These are phyloP conservation scores for Myxozyma melibiosi DNA, from an alignment of 805 yeast species.

Conservation along the genomic window DNA sequence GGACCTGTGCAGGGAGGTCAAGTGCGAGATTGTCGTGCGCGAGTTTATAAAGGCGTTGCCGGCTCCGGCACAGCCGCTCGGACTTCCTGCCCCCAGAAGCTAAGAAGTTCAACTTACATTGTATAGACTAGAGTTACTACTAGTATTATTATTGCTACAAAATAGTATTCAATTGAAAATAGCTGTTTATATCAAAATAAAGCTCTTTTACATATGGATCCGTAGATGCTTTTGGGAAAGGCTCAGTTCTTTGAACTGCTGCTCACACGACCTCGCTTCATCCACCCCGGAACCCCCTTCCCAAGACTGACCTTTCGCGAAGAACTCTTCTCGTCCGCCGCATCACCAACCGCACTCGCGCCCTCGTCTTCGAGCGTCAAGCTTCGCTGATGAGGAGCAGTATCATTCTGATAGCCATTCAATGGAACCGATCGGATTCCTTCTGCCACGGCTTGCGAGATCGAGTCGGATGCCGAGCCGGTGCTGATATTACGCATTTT, in stretches of 20 bases:
- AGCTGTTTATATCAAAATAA: too few species aligned
- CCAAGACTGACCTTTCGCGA: constrained; percentile 13
- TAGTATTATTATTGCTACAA: too few species aligned
- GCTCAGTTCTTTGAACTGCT: not conserved
- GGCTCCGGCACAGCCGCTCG: constrained; percentile 15
- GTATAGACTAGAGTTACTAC: too few species aligned
- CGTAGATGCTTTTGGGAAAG: not conserved
- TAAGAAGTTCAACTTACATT: not conserved
- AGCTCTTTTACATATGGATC: too few species aligned
- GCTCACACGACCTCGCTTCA: constrained; percentile 3
- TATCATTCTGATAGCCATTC: too few species aligned
- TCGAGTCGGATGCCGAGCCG: not conserved
- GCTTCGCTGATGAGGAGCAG: not conserved
- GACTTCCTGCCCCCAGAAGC: constrained; percentile 20
- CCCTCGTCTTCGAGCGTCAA: not conserved
- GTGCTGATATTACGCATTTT: not conserved
- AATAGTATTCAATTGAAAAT: too few species aligned
- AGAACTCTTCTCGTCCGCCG: not conserved
- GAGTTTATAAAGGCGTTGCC: constrained; percentile 53
- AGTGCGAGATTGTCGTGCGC: constrained; percentile 77
- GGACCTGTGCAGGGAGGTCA: constrained; percentile 76
- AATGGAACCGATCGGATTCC: not conserved
- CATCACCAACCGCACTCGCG: not conserved
- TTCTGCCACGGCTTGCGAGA: constrained; percentile 1
- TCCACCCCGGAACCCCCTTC: constrained; percentile 15